Evolutionary conservation across 495 filamentous ascomycete species (phyloP).

Genomic region (Penicillium waksmanii): DNA sequence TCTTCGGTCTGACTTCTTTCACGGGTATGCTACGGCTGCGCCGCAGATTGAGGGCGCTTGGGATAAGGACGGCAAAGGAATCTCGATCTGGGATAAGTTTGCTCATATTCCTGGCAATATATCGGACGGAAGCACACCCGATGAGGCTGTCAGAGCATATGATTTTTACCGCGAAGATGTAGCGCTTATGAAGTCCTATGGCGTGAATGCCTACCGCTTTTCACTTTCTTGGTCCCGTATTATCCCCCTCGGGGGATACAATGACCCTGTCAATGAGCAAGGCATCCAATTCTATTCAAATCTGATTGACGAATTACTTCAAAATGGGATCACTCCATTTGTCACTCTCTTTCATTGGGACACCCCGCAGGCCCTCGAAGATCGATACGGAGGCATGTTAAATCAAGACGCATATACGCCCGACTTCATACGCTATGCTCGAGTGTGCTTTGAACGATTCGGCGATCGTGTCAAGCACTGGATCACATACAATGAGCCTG

Average conservation of each 20-base stretch:
- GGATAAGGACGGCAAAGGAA: slow-evolving; percentile 66
- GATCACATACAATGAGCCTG: slow-evolving; percentile 57
- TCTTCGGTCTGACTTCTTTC: slow-evolving; percentile 38
- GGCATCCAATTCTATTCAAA: slow-evolving; percentile 50
- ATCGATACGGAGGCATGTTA: slow-evolving; percentile 51
- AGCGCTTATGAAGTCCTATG: slow-evolving; percentile 66
- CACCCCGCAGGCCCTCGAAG: slow-evolving; percentile 47
- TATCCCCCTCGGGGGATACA: slow-evolving; percentile 53
- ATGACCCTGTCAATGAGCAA: slow-evolving; percentile 43
- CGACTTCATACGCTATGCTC: slow-evolving; percentile 53
- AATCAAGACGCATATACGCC: slow-evolving; percentile 44
- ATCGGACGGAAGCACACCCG: slow-evolving; percentile 66
- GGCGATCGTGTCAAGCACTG: slow-evolving; percentile 52
- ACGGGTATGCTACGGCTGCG: slow-evolving; percentile 44
- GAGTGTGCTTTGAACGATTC: slow-evolving; percentile 47
- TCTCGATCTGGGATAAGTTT: slow-evolving; percentile 76
- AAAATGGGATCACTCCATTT: slow-evolving; percentile 49
- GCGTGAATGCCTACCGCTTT: slow-evolving; percentile 70
- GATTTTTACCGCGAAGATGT: slow-evolving; percentile 72
- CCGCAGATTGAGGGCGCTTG: slow-evolving; percentile 70
- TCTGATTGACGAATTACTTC: slow-evolving; percentile 48
- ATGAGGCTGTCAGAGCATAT: slow-evolving; percentile 71
- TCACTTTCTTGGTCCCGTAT: slow-evolving; percentile 74
- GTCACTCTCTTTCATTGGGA: slow-evolving; percentile 58
- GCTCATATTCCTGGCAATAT: slow-evolving; percentile 69